These are phyloP conservation scores for Candida mattraensis DNA, from an alignment of 805 yeast species.

Conservation along the genomic window DNA sequence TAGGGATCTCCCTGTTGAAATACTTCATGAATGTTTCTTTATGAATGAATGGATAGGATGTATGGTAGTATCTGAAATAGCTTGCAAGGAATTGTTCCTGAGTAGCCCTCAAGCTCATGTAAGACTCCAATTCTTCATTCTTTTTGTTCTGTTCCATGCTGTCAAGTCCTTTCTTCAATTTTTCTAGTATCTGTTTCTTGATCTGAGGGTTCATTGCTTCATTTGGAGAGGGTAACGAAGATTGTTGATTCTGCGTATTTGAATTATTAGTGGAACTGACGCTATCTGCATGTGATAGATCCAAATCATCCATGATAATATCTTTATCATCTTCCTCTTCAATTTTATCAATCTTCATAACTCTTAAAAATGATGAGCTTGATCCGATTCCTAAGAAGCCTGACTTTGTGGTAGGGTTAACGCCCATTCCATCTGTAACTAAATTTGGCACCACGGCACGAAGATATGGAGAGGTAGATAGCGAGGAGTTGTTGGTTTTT, in stretches of 20 bases:
- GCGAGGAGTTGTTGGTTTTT: slow-evolving; percentile 23
- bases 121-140: slow-evolving; percentile 17
- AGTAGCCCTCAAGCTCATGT: slow-evolving; percentile 19
- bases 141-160: slow-evolving; percentile 17
- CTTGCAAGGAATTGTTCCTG: slow-evolving; percentile 38
- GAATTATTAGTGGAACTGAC: slow-evolving; percentile 1
- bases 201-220: slow-evolving; percentile 18
- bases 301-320: slow-evolving; percentile 18
- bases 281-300: slow-evolving; percentile 14
- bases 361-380: slow-evolving; percentile 48
- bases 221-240: slow-evolving; percentile 4
- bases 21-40: slow-evolving; percentile 52
- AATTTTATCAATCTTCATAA: slow-evolving; percentile 34
- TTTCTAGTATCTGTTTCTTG: slow-evolving; percentile 23
- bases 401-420: slow-evolving; percentile 44
- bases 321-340: slow-evolving; percentile 23
- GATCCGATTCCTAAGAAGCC: slow-evolving; percentile 71
- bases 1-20: slow-evolving; percentile 41
- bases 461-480: slow-evolving; percentile 25
- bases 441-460: slow-evolving; percentile 18
- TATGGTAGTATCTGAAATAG: slow-evolving; percentile 59
- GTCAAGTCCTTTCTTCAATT: slow-evolving; percentile 22
- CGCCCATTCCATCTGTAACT: slow-evolving; percentile 63
- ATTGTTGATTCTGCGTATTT: not conserved
- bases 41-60: slow-evolving; percentile 60